These are phyloP conservation scores for Paramecium biaurelia DNA, from an alignment of 73 alveolate genomes.

Conservation along the genomic window DNA sequence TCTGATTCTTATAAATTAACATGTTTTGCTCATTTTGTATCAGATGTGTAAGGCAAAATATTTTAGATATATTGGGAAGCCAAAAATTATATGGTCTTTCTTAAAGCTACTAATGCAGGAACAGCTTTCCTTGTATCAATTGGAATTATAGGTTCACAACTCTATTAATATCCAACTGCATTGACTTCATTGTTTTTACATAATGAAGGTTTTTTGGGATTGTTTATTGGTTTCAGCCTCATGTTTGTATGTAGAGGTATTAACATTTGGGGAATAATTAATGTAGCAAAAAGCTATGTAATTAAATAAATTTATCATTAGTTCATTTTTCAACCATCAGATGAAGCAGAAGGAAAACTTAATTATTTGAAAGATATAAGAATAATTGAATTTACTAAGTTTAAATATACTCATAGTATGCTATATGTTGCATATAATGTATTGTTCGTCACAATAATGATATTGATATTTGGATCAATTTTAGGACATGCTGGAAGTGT, in stretches of 20 bases:
- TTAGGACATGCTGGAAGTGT: constrained; percentile 14
- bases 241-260: constrained; percentile 1
- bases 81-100: constrained; percentile 5
- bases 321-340: neutral
- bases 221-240: neutral
- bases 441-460: neutral
- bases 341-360: neutral
- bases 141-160: constrained; percentile 2
- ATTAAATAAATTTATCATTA: neutral
- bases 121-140: neutral
- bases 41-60: neutral
- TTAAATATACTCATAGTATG: constrained; percentile 11
- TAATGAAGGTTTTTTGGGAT: neutral
- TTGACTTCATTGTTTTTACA: neutral
- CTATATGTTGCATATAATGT: constrained; percentile 9
- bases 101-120: constrained; percentile 42
- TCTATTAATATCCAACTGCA: neutral
- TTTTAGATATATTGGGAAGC: constrained; percentile 31
- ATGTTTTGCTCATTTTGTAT: constrained; percentile 27
- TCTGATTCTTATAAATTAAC: constrained; percentile 40
- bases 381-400: neutral
- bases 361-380: constrained; percentile 35
- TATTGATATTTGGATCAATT: neutral
- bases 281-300: constrained; percentile 32
- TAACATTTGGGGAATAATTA: constrained; percentile 21